These are phyloP conservation scores for Amanita jacksonii DNA, from an alignment of 768 basidiomycete genomes.

Conservation along the genomic window DNA sequence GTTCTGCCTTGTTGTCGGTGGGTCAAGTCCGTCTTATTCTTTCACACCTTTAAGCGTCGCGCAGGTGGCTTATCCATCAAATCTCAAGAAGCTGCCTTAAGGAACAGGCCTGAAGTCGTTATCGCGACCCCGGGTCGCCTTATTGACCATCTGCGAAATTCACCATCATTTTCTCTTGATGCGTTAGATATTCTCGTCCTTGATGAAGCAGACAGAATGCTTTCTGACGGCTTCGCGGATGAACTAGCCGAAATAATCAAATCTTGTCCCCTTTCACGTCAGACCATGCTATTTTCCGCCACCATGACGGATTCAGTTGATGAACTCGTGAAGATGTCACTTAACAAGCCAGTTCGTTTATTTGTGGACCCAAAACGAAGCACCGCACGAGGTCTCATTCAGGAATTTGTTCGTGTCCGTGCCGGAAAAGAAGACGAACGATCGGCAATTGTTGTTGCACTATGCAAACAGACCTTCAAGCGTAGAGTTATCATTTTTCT, in stretches of 20 bases:
- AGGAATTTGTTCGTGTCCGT: conserved; percentile 92
- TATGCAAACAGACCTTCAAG: conserved; percentile 87
- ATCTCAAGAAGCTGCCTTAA: conserved; percentile 78
- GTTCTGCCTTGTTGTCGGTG: conserved; percentile 89
- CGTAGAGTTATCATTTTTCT: conserved; percentile 85
- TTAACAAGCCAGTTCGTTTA: conserved; percentile 87
- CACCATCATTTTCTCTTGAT: conserved; percentile 86
- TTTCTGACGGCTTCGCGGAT: conserved; percentile 90
- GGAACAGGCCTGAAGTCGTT: conserved; percentile 84
- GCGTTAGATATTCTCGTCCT: conserved; percentile 89
- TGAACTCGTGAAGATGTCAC: conserved; percentile 83
- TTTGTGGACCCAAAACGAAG: conserved; percentile 93
- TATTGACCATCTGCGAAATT: conserved; percentile 96
- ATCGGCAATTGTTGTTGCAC: conserved; percentile 62
- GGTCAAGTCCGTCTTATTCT: conserved; percentile 17
- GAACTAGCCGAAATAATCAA: conserved; percentile 91
- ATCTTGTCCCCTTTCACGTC: conserved; percentile 77
- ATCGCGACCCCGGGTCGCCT: conserved; percentile 97
- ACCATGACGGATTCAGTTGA: conserved; percentile 98
- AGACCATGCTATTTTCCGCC: conserved; percentile 98
- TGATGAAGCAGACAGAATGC: conserved; percentile 98
- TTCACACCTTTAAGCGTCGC: not conserved
- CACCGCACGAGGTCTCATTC: conserved; percentile 77
- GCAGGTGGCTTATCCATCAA: conserved; percentile 89
- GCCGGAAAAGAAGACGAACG: conserved; percentile 71